Evolutionary conservation across 352 stramenopile species (phyloP), one percentile per base, ranked within the genome.

Genomic region (Globisporangium nagaii): DNA sequence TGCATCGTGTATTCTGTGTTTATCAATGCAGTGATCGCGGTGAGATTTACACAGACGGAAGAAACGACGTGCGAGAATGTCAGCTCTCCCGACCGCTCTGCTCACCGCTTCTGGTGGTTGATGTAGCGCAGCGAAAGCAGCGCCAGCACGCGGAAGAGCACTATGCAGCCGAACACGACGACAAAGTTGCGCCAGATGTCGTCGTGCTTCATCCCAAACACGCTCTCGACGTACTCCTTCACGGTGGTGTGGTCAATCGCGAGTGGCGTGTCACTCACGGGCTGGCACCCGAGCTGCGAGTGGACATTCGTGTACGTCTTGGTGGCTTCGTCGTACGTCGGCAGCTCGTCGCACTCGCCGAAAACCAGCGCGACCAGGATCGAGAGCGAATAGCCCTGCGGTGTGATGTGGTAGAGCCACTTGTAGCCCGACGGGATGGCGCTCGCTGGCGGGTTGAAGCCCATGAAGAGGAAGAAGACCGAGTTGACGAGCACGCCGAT

Each of bases 121-220:
- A 84, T 63, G 46, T 65, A 80, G 32, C 70, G 68, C 59, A 80
- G 66, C 20, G 62, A 57, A 31, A 79, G 46, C 46, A 55, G 51
- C 0, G 60, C 56, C 17, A 78, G 53, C 28, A 80, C 42, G 28
- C 67, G 61, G 58, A 79, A 75, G 44, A 78, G 37, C 22, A 63
- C 54, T 28, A 78, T 62, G 53, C 64, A 66, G 32, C 51, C 64
- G 0, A 63, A 40, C 34, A 63, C 12, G 41, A 67, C 39, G 15
- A 47, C 27, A 25, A 64, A 19, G 35, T 68, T 56, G 36, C 52
- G 53, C 20, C 15, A 20, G 40, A 68, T 49, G n/a, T 68, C 31
- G 42, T 63, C 48, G 31, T 63, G 40, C 44, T 60, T 53, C 55
- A 68, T 68, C 30, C 51, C 31, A 55, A 68, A 68, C n/a, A 63